Evolutionary conservation across 768 basidiomycete genomes (phyloP), one percentile per base, ranked within the genome.

Genomic region (Austroboletus festivus): DNA sequence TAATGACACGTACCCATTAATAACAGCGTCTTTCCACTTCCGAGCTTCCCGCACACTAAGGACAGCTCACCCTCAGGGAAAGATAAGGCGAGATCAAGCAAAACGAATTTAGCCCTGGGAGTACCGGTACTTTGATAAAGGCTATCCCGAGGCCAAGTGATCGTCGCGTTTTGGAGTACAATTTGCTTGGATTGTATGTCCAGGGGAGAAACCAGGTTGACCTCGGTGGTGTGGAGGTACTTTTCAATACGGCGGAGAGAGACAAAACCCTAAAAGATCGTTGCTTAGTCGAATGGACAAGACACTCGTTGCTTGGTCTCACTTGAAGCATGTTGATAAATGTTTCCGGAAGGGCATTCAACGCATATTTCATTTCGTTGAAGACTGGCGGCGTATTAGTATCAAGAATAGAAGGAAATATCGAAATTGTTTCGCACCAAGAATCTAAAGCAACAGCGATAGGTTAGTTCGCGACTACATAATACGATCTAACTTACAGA

Each of bases 191-290:
- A 73, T 54, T 85, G 79, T 23, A 76, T 64, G 19, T 73, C 65
- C 8, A 88, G 65, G 3, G 83, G 82, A 4, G 74, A 76, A 11
- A 89, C 82, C 1, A 74, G 65, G 1, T 75, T 63, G 15, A 96
- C 82, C 67, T 97, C 93, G 1, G 79, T 77, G 9, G 79, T 76
- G 41, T 80, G 71, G 21, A 96, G 78, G 65, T 94, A 96, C 58
- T 89, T 93, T 63, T 94, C 92, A 51, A 96, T 93, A 43, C 93
- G 89, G 16, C 87, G 83, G 42, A 93, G 72, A 11, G 91, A 93
- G 15, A 96, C 89, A 39, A 89, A 74, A 46, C 83, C 80, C 85
- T 86, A 38, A 34, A 24, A 42, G 18, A 46, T 24, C 1, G 18
- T 19, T 26, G 26, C 34, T 44, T 16, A 39, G 42, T 34, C 16